Conservation (phyloP, 2,329 filamentous ascomycete species). For the Boeremia exigua region DNA sequence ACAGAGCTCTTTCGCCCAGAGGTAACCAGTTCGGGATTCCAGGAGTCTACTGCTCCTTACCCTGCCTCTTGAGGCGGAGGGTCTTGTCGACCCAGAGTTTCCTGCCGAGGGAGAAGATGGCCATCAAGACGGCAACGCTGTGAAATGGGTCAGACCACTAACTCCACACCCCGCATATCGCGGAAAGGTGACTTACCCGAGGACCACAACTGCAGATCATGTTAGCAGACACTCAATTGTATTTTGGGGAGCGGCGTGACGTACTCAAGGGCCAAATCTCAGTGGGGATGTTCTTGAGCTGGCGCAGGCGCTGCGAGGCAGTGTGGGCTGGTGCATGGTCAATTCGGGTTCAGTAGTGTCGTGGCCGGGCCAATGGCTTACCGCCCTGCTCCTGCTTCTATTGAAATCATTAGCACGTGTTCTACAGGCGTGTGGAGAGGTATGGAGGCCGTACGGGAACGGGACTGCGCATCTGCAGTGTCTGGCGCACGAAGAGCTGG, state of each 20-base stretch:
- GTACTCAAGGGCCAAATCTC: constrained; percentile 95
- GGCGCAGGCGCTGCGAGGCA: constrained; percentile 91
- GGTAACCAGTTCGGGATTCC: constrained; percentile 13
- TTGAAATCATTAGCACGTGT: constrained; percentile 48
- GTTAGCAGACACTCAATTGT: constrained; percentile 23
- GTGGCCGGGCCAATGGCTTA: constrained; percentile 49
- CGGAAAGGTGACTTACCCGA: constrained; percentile 66
- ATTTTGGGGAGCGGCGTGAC: constrained; percentile 39
- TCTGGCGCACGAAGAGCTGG: constrained; percentile 46
- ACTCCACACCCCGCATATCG: constrained; percentile 19
- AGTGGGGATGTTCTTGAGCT: constrained; percentile 85
- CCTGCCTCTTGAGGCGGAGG: constrained; percentile 80
- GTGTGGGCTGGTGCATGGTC: constrained; percentile 75
- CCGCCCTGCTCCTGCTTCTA: constrained; percentile 70
- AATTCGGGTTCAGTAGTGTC: constrained; percentile 20
- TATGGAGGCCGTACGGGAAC: constrained; percentile 68
- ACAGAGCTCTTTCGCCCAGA: constrained; percentile 25
- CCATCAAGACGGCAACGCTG: constrained; percentile 74
- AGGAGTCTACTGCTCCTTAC: constrained; percentile 41
- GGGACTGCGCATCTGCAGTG: constrained; percentile 63
- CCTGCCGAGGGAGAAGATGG: constrained; percentile 78
- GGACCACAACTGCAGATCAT: constrained; percentile 72
- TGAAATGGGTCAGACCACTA: constrained; percentile 32
- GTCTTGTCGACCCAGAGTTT: constrained; percentile 92
- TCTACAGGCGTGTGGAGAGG: constrained; percentile 5